Conservation (phyloP, 2,329 filamentous ascomycete species). For the Xylariaceae sp. region DNA sequence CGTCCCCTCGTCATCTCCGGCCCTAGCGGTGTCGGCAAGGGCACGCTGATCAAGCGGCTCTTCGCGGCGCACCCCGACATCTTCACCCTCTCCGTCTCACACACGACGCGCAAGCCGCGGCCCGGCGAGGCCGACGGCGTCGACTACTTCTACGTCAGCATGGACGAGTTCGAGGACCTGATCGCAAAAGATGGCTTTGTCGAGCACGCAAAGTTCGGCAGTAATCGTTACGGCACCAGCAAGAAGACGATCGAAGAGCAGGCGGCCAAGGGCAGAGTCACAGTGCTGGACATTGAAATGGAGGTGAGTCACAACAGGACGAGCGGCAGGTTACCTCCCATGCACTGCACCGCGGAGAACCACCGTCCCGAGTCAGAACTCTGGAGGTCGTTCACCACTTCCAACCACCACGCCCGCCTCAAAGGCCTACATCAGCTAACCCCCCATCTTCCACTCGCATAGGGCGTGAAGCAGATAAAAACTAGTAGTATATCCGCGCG, state of each 20-base stretch:
- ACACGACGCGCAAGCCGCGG: constrained; percentile 79
- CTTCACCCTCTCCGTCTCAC: constrained; percentile 56
- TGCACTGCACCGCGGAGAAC: too few species aligned
- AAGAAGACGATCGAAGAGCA: constrained; percentile 75
- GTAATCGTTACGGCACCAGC: constrained; percentile 83
- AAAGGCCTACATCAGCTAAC: too few species aligned
- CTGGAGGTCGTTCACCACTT: too few species aligned
- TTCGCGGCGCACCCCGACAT: constrained; percentile 51
- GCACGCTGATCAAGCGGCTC: constrained; percentile 70
- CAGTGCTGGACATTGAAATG: constrained; percentile 95
- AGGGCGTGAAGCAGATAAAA: constrained; percentile 89
- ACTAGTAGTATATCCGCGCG: constrained; percentile 63
- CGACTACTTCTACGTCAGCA: constrained; percentile 76
- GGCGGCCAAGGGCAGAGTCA: constrained; percentile 64
- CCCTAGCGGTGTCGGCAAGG: constrained; percentile 76
- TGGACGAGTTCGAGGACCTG: constrained; percentile 63
- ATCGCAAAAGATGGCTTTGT: constrained; percentile 71
- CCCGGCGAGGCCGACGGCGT: constrained; percentile 69
- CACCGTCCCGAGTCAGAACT: too few species aligned
- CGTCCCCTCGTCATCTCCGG: constrained; percentile 75
- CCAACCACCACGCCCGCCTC: too few species aligned
- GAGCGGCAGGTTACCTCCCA: too few species aligned
- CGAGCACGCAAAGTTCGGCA: constrained; percentile 78
- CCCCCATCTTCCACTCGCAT: too few species aligned
- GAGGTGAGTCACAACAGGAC: constrained; percentile 61